Conservation (phyloP, 257 asterid species). For the Nicotiana benthamiana region DNA sequence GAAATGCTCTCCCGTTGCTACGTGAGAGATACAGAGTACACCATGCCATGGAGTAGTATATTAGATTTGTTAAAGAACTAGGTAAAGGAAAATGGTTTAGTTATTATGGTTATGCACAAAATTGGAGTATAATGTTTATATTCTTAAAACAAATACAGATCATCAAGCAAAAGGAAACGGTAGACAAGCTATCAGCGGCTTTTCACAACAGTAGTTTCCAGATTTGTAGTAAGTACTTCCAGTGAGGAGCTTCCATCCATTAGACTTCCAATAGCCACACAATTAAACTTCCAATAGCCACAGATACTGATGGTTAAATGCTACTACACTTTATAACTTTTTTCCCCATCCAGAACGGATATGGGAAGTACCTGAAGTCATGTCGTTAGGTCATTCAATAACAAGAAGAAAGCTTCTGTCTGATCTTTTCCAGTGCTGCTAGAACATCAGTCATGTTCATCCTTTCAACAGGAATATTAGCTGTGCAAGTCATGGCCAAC, state of each 20-base stretch:
- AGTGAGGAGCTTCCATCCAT: not conserved
- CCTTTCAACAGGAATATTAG: not conserved
- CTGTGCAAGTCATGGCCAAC: no score
- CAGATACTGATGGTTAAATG: no score
- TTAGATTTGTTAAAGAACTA: no score
- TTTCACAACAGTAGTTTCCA: not conserved
- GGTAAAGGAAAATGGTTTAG: not conserved
- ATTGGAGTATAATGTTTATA: not conserved
- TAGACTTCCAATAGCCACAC: not conserved
- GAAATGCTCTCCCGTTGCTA: not conserved
- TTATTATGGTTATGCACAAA: not conserved
- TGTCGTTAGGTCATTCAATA: not conserved
- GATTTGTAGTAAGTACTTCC: not conserved
- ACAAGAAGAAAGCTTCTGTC: no score
- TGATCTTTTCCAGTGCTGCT: not conserved
- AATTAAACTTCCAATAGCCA: no score
- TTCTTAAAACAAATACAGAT: not conserved
- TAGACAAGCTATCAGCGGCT: not conserved
- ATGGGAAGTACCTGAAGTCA: not conserved
- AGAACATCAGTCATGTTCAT: conserved; percentile 1
- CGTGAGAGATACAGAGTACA: no score
- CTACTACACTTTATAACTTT: no score
- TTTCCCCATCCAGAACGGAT: no score
- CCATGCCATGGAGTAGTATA: no score
- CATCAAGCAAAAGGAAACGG: not conserved